Evolutionary conservation across 2,329 filamentous ascomycete species (phyloP).

Genomic region (Colletotrichum chlorophyti): DNA sequence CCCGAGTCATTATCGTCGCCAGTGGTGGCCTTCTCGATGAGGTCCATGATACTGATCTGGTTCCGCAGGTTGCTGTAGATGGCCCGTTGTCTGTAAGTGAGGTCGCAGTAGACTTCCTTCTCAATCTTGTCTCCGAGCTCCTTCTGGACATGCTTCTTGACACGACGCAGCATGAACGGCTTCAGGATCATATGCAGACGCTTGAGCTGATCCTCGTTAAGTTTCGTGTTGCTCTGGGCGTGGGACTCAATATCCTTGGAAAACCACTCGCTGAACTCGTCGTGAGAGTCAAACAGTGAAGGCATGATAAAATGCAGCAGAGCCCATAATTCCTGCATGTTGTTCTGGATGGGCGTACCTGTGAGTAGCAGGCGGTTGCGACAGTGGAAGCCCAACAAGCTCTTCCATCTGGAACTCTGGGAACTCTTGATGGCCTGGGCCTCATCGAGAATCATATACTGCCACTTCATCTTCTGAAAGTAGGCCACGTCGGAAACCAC

Average conservation of each 20-base stretch:
- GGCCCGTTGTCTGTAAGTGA: conserved; percentile 94
- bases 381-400: conserved; percentile 90
- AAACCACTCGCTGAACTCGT: conserved; percentile 94
- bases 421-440: conserved; percentile 99
- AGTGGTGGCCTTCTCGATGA: conserved; percentile 94
- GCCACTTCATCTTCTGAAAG: conserved; percentile 99
- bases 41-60: conserved; percentile 98
- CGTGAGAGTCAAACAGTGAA: conserved; percentile 93
- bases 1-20: conserved; percentile 95
- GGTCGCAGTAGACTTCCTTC: conserved; percentile 92
- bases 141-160: conserved; percentile 99
- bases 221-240: conserved; percentile 98
- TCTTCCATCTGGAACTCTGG: conserved; percentile 96
- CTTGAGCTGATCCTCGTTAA: conserved; percentile 97
- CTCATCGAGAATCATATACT: conserved; percentile 99
- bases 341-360: conserved; percentile 98
- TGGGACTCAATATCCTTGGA: conserved; percentile 97
- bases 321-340: conserved; percentile 99
- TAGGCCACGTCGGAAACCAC: conserved; percentile 96
- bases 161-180: conserved; percentile 98
- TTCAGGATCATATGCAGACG: conserved; percentile 99
- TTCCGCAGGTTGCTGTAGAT: conserved; percentile 93
- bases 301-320: conserved; percentile 99
- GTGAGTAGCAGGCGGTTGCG: conserved; percentile 93
- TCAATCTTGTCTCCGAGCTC: conserved; percentile 99